phyloP scores from a whole-genome alignment of 768 basidiomycete species.

The Crassisporium funariophilum region DNA sequence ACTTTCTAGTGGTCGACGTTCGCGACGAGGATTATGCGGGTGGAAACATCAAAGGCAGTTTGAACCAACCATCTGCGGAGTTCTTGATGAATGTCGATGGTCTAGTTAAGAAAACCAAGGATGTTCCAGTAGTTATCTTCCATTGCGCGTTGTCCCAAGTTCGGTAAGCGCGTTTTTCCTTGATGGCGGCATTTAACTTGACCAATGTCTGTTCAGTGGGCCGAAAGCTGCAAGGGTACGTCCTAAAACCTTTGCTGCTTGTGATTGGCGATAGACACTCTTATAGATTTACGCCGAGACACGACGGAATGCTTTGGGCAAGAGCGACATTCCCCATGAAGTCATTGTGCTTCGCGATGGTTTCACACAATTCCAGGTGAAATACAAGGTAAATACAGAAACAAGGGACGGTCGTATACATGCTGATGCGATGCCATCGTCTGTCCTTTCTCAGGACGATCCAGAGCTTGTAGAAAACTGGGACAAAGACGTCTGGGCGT shows the following conservation, averaged over 20 bases:
- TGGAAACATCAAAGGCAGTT: constrained; percentile 72
- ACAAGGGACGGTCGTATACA: too few species aligned
- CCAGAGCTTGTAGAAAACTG: constrained; percentile 75
- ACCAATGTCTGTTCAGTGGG: constrained; percentile 47
- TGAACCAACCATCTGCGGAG: constrained; percentile 61
- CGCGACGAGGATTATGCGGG: constrained; percentile 82
- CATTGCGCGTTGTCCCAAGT: constrained; percentile 80
- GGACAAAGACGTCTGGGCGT: constrained; percentile 65
- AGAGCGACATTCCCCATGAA: constrained; percentile 47
- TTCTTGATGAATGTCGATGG: constrained; percentile 60
- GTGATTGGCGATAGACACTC: constrained; percentile 6
- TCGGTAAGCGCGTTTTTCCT: constrained; percentile 52
- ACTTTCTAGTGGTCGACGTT: constrained; percentile 81
- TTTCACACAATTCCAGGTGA: constrained; percentile 69
- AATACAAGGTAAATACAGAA: constrained; percentile 61
- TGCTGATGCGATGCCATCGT: too few species aligned
- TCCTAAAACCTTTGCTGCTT: constrained; percentile 5
- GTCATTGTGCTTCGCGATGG: constrained; percentile 72
- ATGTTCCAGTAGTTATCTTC: constrained; percentile 67
- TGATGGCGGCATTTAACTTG: constrained; percentile 5
- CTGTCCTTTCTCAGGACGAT: constrained; percentile 56
- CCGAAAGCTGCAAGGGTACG: constrained; percentile 76
- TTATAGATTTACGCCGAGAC: constrained; percentile 68
- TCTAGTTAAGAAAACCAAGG: constrained; percentile 61
- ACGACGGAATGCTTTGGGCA: constrained; percentile 48